Base-by-base conservation (phyloP, 2,329 filamentous ascomycete genomes). In the Botryotinia calthae region DNA sequence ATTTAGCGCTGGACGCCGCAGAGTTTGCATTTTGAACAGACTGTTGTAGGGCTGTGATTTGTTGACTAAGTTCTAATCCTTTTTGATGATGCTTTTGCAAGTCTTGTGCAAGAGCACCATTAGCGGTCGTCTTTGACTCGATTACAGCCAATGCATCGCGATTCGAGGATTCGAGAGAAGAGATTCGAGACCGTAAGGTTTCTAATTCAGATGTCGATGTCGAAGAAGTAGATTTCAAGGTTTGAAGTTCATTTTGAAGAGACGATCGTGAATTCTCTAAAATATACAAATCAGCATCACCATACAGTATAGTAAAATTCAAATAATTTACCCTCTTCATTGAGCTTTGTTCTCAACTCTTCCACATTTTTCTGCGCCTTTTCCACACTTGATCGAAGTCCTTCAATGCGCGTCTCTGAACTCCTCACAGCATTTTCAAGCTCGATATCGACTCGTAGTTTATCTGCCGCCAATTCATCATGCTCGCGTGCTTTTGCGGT, bases 61-160 rank as follows among this genome's bases (percentile, higher is more conserved):
- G 93, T 76, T 94, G 93, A 76, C 92, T 91, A 25, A 98, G 87
- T 76, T 94, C 90, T 70, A 97, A 86, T 61, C 93, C 93, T 81
- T 97, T 97, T 79, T 95, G 90, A 80, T 98, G 95, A 79, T 97
- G 94, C 69, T 92, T 89, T 58, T 94, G 91, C 31, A 99, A 87
- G 79, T 99, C 96, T 73, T 94, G 91, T 7, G 93, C 90, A 4
- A 99, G 87, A 74, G 90, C 90, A 77, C 97, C 93, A 80, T 98
- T 94, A 54, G 94, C 93, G 16, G 90, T 89, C 71, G 93, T 93
- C 83, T 98, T 98, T 28, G 93, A 91, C 80, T 98, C 95, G 75
- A 98, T 90, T 48, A 98, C 89, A 59, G 93, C 91, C 7, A 98
- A 84, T 22, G 94, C 95, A 76, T 98, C 95, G 75, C 96, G 91